Evolutionary conservation across 1,139 yeast species (phyloP).

Genomic region (Hansenula anomala): DNA sequence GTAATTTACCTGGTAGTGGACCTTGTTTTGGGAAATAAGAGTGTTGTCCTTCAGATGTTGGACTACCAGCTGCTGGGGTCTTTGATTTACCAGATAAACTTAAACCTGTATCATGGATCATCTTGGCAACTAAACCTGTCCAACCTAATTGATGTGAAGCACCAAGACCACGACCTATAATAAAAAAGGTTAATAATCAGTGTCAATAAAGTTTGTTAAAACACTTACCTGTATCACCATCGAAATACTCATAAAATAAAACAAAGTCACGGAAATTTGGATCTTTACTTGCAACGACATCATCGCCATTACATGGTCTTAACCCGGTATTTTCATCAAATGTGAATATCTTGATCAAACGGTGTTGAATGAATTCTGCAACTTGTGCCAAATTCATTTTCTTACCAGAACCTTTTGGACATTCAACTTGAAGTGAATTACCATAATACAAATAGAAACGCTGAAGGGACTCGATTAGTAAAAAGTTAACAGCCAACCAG

Average conservation of each 20-base stretch:
- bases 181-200: too few species aligned
- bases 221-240: conserved; percentile 96
- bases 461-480: conserved; percentile 84
- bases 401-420: conserved; percentile 86
- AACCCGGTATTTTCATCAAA: conserved; percentile 62
- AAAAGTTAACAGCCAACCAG: conserved; percentile 93
- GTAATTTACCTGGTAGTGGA: conserved; percentile 51
- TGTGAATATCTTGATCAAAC: conserved; percentile 74
- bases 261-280: conserved; percentile 72
- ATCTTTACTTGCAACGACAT: conserved; percentile 59
- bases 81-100: conserved; percentile 46
- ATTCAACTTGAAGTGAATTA: conserved; percentile 78
- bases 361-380: conserved; percentile 87
- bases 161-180: conserved; percentile 91
- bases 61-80: conserved; percentile 18
- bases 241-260: conserved; percentile 86
- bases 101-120: conserved; percentile 89
- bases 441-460: conserved; percentile 91
- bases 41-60: conserved; percentile 21
- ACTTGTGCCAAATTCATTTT: conserved; percentile 82
- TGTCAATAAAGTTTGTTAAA: too few species aligned
- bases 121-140: conserved; percentile 92
- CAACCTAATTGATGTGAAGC: conserved; percentile 97
- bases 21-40: conserved; percentile 24
- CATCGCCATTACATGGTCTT: conserved; percentile 79